phyloP scores from a whole-genome alignment of 768 basidiomycete genomes.

The Piloderma croceum region DNA sequence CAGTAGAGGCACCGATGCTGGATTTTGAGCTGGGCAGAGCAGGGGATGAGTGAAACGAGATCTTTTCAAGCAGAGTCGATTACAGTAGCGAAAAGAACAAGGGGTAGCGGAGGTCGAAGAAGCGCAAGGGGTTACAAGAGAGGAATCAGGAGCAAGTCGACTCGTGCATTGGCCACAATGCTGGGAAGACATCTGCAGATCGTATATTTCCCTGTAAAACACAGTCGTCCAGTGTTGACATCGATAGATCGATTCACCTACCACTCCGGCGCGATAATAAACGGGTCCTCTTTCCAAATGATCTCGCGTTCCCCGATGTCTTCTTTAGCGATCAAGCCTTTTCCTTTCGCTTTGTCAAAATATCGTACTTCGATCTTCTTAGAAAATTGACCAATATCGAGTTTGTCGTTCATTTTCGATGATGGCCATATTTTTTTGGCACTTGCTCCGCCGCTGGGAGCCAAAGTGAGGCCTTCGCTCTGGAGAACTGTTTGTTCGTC shows the following conservation, averaged over 20 bases:
- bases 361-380: constrained; percentile 58
- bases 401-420: constrained; percentile 57
- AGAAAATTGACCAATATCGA: constrained; percentile 62
- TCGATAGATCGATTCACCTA: constrained; percentile 27
- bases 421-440: constrained; percentile 40
- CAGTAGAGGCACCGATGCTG: constrained; percentile 55
- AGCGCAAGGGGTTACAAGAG: constrained; percentile 50
- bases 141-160: constrained; percentile 39
- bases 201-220: constrained; percentile 64
- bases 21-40: constrained; percentile 72
- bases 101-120: constrained; percentile 34
- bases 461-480: background rate
- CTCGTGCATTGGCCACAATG: constrained; percentile 78
- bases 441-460: constrained; percentile 1
- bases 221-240: background rate
- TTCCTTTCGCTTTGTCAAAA: constrained; percentile 70
- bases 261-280: constrained; percentile 78
- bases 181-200: constrained; percentile 50
- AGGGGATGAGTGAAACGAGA: constrained; percentile 62
- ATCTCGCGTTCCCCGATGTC: constrained; percentile 65
- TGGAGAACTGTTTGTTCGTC: too few relatives aligned
- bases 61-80: constrained; percentile 66
- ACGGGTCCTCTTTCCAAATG: constrained; percentile 84
- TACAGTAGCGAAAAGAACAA: constrained; percentile 74
- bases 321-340: constrained; percentile 72